Conservation (phyloP, 192 early-diverging fungal genomes). For the Phycomyces blakesleeanus region DNA sequence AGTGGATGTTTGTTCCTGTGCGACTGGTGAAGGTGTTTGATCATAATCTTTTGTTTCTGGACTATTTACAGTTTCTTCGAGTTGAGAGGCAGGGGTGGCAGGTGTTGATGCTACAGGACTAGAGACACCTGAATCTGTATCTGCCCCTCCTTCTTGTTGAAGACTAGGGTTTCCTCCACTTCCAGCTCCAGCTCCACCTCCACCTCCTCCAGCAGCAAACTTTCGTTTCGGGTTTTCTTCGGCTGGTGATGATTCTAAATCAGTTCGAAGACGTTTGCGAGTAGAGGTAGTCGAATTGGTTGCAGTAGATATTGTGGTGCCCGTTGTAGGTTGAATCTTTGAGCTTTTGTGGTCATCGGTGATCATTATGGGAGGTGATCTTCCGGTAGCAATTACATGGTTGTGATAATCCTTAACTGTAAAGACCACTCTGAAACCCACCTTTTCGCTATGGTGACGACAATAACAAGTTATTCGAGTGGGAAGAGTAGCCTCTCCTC, state of each 20-base stretch:
- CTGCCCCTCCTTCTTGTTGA: conserved; percentile 13
- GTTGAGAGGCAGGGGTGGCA: conserved; percentile 25
- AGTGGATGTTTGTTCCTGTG: neutral
- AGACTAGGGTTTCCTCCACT: conserved; percentile 1
- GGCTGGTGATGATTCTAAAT: conserved; percentile 33
- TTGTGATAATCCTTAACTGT: conserved; percentile 54
- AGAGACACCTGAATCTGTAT: conserved; percentile 36
- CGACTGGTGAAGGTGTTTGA: neutral
- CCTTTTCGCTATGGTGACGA: conserved; percentile 80
- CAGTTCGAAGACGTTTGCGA: conserved; percentile 44
- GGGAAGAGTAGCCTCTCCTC: conserved; percentile 74
- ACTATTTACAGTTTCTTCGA: conserved; percentile 13
- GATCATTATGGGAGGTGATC: conserved; percentile 82
- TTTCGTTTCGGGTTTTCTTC: conserved; percentile 12
- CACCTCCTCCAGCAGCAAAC: too few species aligned
- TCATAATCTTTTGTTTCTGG: neutral
- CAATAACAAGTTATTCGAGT: conserved; percentile 87
- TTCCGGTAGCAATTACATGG: conserved; percentile 60
- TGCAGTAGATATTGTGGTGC: too few species aligned
- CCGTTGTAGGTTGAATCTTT: conserved; percentile 49
- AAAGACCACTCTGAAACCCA: conserved; percentile 63
- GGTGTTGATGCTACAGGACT: conserved; percentile 37
- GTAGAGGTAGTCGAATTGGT: too few species aligned
- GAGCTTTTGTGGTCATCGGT: conserved; percentile 88
- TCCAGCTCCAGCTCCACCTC: too few species aligned